A percentile compares a stretch with the other conserved stretches of the same genome.
These are phyloP conservation scores for Tuber aestivum DNA, from an alignment of 495 filamentous ascomycete genomes.

Conservation along the genomic window DNA sequence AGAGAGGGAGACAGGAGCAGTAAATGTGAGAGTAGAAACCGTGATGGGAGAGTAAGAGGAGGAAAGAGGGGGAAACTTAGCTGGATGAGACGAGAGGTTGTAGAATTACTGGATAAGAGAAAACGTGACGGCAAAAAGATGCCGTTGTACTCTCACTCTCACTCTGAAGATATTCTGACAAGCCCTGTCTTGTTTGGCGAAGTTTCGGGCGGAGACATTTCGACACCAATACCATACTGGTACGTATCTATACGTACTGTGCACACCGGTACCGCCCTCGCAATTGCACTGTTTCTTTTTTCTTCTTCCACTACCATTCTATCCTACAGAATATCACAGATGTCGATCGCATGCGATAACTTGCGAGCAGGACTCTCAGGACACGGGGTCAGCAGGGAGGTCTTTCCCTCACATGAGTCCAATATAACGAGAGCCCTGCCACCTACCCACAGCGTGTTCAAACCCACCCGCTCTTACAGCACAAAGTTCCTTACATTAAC, in stretches of 20 bases:
- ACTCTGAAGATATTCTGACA: neutral
- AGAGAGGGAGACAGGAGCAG: neutral
- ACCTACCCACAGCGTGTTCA: neutral
- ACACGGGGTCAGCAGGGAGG: neutral
- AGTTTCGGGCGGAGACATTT: neutral
- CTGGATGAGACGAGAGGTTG: constrained; percentile 5
- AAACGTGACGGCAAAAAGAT: neutral
- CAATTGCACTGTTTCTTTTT: neutral
- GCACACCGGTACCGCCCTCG: neutral
- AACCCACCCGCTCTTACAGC: neutral
- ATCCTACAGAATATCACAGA: neutral
- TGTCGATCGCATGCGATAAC: neutral
- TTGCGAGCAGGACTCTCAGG: neutral
- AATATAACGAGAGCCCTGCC: neutral
- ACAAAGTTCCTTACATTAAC: neutral
- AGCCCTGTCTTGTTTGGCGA: neutral
- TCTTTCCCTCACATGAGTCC: neutral
- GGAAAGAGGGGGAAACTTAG: constrained; percentile 10
- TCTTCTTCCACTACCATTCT: neutral
- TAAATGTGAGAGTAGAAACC: neutral
- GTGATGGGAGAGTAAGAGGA: neutral
- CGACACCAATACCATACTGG: neutral
- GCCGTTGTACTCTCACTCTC: neutral
- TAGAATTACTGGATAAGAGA: neutral
- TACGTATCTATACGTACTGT: neutral